Percentiles rank a stretch among this genome's conserved stretches.
phyloP scores from a whole-genome alignment of 1,284 basidiomycete species.

The Cerioporus squamosus region DNA sequence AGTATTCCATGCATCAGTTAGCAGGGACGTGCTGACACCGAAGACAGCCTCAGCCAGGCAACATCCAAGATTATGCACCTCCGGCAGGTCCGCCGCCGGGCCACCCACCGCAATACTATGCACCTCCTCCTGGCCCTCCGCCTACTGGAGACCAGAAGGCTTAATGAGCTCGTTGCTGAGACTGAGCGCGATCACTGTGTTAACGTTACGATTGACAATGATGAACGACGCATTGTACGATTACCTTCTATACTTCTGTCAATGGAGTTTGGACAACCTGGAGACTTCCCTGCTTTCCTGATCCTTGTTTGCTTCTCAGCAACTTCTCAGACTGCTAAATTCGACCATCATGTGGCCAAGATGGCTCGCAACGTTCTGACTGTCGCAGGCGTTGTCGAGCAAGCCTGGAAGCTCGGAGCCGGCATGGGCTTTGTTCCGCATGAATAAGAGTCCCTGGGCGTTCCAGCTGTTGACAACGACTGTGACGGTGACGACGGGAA shows the following conservation, averaged over 20 bases:
- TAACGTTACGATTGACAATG: not conserved
- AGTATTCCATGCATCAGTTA: not conserved
- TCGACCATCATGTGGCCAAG: too few relatives aligned
- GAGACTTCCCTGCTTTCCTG: too few relatives aligned
- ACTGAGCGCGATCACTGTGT: not conserved
- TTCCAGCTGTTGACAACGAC: conserved; percentile 22
- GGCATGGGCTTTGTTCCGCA: conserved; percentile 17
- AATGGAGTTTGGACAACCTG: too few relatives aligned
- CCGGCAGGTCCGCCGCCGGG: conserved; percentile 20
- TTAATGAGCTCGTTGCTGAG: not conserved
- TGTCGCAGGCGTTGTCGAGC: not conserved
- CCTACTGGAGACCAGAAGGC: conserved; percentile 2
- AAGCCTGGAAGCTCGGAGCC: not conserved
- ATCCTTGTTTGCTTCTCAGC: too few relatives aligned
- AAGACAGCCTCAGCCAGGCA: not conserved
- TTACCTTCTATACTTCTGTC: too few relatives aligned
- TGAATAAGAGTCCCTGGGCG: conserved; percentile 2
- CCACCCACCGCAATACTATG: not conserved
- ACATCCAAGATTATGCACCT: conserved; percentile 22
- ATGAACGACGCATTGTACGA: too few relatives aligned
- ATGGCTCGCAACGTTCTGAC: not conserved
- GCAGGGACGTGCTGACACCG: not conserved
- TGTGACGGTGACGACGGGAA: conserved; percentile 10
- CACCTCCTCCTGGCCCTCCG: too few relatives aligned
- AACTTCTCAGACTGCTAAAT: too few relatives aligned